phyloP scores from a whole-genome alignment of 768 basidiomycete genomes.

The Baorangia bicolor region DNA sequence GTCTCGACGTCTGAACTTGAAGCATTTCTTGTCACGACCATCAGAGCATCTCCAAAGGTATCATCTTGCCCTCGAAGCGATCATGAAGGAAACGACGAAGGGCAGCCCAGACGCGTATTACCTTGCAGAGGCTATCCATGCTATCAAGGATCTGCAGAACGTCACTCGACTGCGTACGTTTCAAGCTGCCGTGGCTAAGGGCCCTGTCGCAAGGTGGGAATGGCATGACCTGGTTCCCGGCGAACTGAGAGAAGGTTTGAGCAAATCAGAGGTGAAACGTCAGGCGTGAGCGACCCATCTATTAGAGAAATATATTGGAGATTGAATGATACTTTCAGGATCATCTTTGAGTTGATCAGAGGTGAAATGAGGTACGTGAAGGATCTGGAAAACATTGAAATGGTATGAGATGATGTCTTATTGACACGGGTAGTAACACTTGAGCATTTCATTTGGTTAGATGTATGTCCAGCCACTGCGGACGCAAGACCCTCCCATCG shows the following conservation, averaged over 20 bases:
- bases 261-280: constrained; percentile 76
- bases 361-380: constrained; percentile 95
- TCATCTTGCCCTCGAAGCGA: constrained; percentile 81
- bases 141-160: constrained; percentile 79
- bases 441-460: constrained; percentile 37
- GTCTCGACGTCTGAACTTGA: constrained; percentile 57
- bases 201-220: constrained; percentile 76
- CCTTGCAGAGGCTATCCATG: constrained; percentile 76
- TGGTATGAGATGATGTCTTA: constrained; percentile 44
- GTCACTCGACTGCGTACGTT: constrained; percentile 85
- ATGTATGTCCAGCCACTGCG: constrained; percentile 82
- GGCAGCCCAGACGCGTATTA: constrained; percentile 84
- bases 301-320: not conserved
- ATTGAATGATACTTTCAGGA: constrained; percentile 41
- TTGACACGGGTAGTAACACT: not conserved
- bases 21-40: constrained; percentile 60
- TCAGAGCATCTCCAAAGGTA: constrained; percentile 65
- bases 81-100: constrained; percentile 75
- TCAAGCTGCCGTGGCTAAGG: constrained; percentile 86
- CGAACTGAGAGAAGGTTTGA: constrained; percentile 57
- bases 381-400: constrained; percentile 83
- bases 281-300: constrained; percentile 62
- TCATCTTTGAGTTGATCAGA: constrained; percentile 93
- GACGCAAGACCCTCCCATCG: constrained; percentile 71
- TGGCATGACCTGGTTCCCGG: constrained; percentile 86